Base-by-base conservation (phyloP, 768 basidiomycete genomes). In the Arthromyces matolae region DNA sequence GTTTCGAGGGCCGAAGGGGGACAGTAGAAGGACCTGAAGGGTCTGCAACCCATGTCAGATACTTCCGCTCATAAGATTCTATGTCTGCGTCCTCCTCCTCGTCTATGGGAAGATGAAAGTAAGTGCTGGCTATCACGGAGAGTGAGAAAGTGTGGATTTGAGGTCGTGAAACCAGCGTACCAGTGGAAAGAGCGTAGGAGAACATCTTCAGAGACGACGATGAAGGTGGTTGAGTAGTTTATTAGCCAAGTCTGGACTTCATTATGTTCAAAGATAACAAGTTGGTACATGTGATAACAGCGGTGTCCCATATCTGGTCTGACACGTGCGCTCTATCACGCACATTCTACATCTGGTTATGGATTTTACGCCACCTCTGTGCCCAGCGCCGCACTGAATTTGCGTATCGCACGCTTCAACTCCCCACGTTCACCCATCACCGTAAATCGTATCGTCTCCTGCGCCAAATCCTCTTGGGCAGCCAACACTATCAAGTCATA, bases 341-440 rank as follows among this genome's bases (percentile, higher is more conserved):
- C 8, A 3, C n/a, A n/a, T n/a, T 3, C 27, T 23, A 42, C 42
- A 33, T 50, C 38, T 36, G 22, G 1, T 27, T 14, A 13, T 18
- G 22, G 22, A 13, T 31, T n/a, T 41, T 59, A 54, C 41, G 60
- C 45, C 42, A 76, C 46, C 27, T 59, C 50, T 28, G 65, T 73
- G 12, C 66, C 69, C 31, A 87, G 56, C 19, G 54, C 59, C 38
- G 58, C 64, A 42, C 83, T 77, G 28, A 96, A 75, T 56, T 63
- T 75, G 47, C 67, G 66, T 32, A 82, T 76, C 25, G 79, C 71
- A 49, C 78, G 65, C 54, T 70, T 76, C 40, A 91, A 82, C 64
- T 93, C 89, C 10, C 91, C 92, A 35, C 84, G 73, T 61, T 89
- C 86, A 8, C 93, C 93, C 94, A 97, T 97, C 23, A 89, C 77